Base-by-base conservation (phyloP, 2,329 filamentous ascomycete species). In the Bipolaris victoriae region DNA sequence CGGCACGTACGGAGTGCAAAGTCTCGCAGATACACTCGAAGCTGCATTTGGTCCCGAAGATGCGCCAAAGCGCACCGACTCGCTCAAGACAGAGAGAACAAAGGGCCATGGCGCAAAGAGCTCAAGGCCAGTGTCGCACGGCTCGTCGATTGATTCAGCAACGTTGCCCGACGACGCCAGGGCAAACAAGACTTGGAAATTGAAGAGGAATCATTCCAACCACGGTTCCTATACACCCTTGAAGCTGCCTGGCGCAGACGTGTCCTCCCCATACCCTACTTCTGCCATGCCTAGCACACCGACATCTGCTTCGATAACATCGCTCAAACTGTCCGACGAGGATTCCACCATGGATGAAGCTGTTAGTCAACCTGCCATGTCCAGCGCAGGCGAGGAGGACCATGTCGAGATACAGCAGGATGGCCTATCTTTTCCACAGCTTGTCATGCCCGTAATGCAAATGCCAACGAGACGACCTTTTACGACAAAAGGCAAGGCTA, bases 391-490 rank as follows among this genome's bases (percentile, higher is more conserved):
- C 65, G 80, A 86, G 69, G 88, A 84, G 72, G 79, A 69, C 68
- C 55, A 63, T 22, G 78, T 67, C 20, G 67, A 68, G 29, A 66
- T 62, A 24, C 66, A 65, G 50, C 56, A 61, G 43, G 82, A 81
- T 40, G 55, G 55, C 20, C 58, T 64, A n/a, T 62, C 70, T 61
- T 74, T 79, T 39, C 89, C 90, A 22, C 93, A 98, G 76, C 84
- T 99, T n/a, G 91, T 99, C 58, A 99, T 99, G 95, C 95, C 95
- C 5, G 97, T 92, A 71, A 89, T 99, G 68, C 88, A 86, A 60
- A 95, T 99, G 86, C 94, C 95, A 3, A 90, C 87, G 59, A 87
- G 95, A 48, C 85, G 92, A 49, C 93, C 93, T 0, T 98, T 98
- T 75, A 97, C 95, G 0, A 87, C 90, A n/a, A 85, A 85, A 45